Evolutionary conservation across 2,329 filamentous ascomycete genomes (phyloP), one percentile per base, ranked within the genome.

Genomic region (Alternaria sp.): DNA sequence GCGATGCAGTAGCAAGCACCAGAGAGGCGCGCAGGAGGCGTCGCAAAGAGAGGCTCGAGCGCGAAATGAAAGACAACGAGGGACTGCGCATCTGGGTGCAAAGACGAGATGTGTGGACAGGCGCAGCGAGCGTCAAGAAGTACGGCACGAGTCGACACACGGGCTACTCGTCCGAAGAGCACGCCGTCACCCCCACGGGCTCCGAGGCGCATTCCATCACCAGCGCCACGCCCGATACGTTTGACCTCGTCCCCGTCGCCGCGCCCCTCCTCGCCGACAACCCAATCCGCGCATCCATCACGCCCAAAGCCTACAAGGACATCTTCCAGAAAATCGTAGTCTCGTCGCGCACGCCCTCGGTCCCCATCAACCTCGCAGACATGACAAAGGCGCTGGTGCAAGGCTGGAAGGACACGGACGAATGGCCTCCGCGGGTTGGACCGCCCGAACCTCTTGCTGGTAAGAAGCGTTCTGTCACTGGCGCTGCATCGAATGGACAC

Each of bases 241-340:
- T 66, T 36, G 67, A 73, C 28, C 79, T 94, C 28, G 76, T 97
- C 4, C 94, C 94, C 0, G 79, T 96, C 51, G 87, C 90, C 0
- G 85, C 87, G 6, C 91, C 91, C 1, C 83, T 97, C 5, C 91
- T 93, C 6, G 81, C 87, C 1, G 84, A 86, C 47, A 94, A 96
- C 73, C 86, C 89, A 0, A 88, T 97, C 77, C 91, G 94, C 57
- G 86, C 88, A 30, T 90, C 88, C 32, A 95, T 97, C 70, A 89
- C 84, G 0, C 88, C 91, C 0, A 80, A 85, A 16, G 86, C 91
- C 56, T 96, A 97, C 78, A 82, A 89, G 0, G 91, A 90, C 47
- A 92, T 98, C 57, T 97, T 96, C 82, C 90, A 91, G 74, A 97
- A 97, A 79, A 90, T 97, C 51, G 89, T 97, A 42, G 78, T 93